Base-by-base conservation (phyloP, 352 stramenopile species). In the Phytophthora nicotianae region DNA sequence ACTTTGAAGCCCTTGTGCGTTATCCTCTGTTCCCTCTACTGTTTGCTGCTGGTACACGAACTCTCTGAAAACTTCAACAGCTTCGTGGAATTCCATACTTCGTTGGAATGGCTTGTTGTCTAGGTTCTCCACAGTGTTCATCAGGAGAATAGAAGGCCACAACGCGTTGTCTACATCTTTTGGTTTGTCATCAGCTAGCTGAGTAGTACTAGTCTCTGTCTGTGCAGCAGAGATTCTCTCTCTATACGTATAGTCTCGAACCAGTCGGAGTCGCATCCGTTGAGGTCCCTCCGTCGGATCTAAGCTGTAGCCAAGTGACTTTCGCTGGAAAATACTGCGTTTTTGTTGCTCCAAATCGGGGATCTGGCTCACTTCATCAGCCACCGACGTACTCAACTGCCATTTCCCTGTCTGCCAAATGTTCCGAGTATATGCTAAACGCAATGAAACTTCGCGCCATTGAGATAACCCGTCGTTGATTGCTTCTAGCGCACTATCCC, bases 61-160 rank as follows among this genome's bases (percentile, higher is more conserved):
- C 16, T 80, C 77, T 16, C 66, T 57, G 23, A 83, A 89, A 16
- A 80, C 65, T 51, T 80, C 76, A 2, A 89, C 68, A 7, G 76
- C 70, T 11, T 88, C 77, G 37, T 89, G 80, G 35, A 89, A 83
- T 42, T 81, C 77, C n/a, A 72, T 50, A 17, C 62, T 78, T 29
- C 40, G 56, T 43, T 23, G 23, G 26, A 84, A 72, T 16, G 42
- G 40, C 17, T 74, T 63, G 29, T 58, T 69, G 5, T 56, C 56
- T 6, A 45, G 17, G 23, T 40, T 29, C 8, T 54, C 23, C n/a
- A 43, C 5, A 10, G 26, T 33, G 16, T 37, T 54, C 14, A 16
- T 20, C 9, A 19, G 11, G 38, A n/a, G 6, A 2, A 16, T 17
- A 47, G 33, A n/a, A 38, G 40, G n/a, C 24, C 7, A 17, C 24